Evolutionary conservation across 1,139 yeast genomes (phyloP), one percentile per base, ranked within the genome.

Genomic region (Arxiozyma slooffiae): DNA sequence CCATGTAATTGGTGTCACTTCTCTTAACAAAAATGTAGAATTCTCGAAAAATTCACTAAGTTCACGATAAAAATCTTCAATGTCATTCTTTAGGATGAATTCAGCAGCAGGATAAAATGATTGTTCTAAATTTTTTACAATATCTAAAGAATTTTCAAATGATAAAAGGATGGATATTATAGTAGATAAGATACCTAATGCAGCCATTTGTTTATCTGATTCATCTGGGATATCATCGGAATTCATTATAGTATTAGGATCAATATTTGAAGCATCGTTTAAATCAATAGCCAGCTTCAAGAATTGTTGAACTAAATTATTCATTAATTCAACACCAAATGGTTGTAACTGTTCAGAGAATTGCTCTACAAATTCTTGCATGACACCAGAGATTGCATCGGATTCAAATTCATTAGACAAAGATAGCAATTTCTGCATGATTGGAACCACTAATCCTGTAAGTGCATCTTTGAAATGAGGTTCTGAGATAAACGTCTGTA

Each of bases 291-390:
- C 82, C 41, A 89, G 68, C 60, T 86, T 77, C 76, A 88, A 69
- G 60, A 89, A 83, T 66, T 90, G 97, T 54, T 82, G 85, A 30
- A 84, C 82, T 59, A 92, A 72, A 61, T 85, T 89, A 41, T 75
- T 76, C 78, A 90, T 88, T 60, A 92, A 74, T 57, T 87, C 94
- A 43, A 85, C 81, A 8, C 97, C 96, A 69, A 90, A 92, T 34
- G 98, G 97, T 58, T 90, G 94, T 57, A 92, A 73, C 67, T 90
- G 95, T 58, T 82, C 87, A 4, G 95, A 77, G 67, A 85, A 92
- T 52, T 79, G 81, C 62, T 90, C 97, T 23, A 92, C 97, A 66
- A 95, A 84, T 60, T 90, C 97, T 71, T 92, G 97, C 85, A 92
- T 88, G 17, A 92, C 96, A 38, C 85, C 86, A 18, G 95, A 80